phyloP scores from a whole-genome alignment of 768 basidiomycete species.

The Cystofilobasidium capitatum region DNA sequence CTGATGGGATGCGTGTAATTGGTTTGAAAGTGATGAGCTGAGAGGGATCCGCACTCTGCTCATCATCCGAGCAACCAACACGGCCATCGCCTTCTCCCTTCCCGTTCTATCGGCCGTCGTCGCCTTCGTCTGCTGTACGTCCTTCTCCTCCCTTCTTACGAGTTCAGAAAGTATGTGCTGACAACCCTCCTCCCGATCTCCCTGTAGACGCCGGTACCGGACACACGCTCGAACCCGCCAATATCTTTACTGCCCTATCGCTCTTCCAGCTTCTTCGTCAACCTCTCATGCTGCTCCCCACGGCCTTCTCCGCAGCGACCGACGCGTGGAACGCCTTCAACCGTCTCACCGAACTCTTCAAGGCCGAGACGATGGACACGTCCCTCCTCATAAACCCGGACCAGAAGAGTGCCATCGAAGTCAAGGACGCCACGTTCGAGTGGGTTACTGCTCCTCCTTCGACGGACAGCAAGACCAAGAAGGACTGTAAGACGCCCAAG shows the following conservation, averaged over 20 bases:
- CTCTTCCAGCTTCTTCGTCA: conserved; percentile 45
- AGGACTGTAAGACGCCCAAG: conserved; percentile 1
- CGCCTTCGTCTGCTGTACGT: conserved; percentile 59
- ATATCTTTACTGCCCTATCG: conserved; percentile 73
- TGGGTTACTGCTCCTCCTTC: conserved; percentile 47
- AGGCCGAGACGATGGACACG: conserved; percentile 48
- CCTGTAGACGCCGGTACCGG: conserved; percentile 40
- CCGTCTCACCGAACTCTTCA: conserved; percentile 46
- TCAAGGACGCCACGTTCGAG: conserved; percentile 51
- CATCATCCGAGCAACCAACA: conserved; percentile 56
- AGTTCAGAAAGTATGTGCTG: conserved; percentile 1
- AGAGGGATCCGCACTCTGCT: conserved; percentile 52
- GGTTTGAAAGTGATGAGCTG: neutral
- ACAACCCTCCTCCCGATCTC: conserved; percentile 3
- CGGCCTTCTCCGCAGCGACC: conserved; percentile 49
- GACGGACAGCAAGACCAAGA: conserved; percentile 3
- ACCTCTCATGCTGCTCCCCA: conserved; percentile 36
- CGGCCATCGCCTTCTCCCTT: conserved; percentile 59
- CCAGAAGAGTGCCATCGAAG: conserved; percentile 47
- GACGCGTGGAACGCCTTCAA: conserved; percentile 57
- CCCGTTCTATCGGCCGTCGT: conserved; percentile 69
- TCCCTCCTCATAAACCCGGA: conserved; percentile 44
- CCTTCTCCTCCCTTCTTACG: conserved; percentile 32
- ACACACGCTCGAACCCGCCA: conserved; percentile 51
- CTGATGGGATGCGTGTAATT: neutral